Evolutionary conservation across 179 eudicot genomes (phyloP), one percentile per base, ranked within the genome.

Genomic region (Nepenthes alata): DNA sequence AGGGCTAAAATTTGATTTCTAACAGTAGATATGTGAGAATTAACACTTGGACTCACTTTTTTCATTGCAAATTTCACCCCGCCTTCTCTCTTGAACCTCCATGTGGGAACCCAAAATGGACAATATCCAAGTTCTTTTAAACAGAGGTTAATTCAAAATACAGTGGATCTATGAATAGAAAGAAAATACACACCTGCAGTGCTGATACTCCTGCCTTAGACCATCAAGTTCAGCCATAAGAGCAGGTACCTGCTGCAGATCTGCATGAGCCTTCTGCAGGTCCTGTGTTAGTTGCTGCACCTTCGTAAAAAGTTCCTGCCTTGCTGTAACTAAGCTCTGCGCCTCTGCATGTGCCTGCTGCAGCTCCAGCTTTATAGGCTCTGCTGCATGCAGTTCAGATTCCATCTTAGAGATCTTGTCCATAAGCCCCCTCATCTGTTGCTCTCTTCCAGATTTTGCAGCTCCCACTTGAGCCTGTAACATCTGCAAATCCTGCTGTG

Each of bases 151-250:
- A 25, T 25, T 25, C 25, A 25, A 25, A 25, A 25, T 25, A 25
- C 25, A 25, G 25, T 25, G 25, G 25, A 25, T 25, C 25, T 25
- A 25, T 25, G 45, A 13, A 13, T 13, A 50, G 15, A 4, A 50
- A 35, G 14, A 55, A 62, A n/a, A 61, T 15, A 66, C n/a, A 25
- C 74, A 93, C 98, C 93, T 85, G 88, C 88, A 89, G 68, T 86
- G 90, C 54, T 93, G 96, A 76, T 81, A 86, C 78, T 93, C 98
- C 70, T 85, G 95, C 58, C 87, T 85, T 55, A 89, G 86, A 66
- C 75, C 69, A 66, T 89, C 88, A 37, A 85, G 90, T 67, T 93
- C 90, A 44, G 88, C 69, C 80, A 93, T 62, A 57, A 93, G 58
- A 56, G 77, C 63, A 64, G 98, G 96, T 63, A 93, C 69, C 58